Evolutionary conservation across 805 yeast species (phyloP).

Genomic region (Torulaspora gathmanii): DNA sequence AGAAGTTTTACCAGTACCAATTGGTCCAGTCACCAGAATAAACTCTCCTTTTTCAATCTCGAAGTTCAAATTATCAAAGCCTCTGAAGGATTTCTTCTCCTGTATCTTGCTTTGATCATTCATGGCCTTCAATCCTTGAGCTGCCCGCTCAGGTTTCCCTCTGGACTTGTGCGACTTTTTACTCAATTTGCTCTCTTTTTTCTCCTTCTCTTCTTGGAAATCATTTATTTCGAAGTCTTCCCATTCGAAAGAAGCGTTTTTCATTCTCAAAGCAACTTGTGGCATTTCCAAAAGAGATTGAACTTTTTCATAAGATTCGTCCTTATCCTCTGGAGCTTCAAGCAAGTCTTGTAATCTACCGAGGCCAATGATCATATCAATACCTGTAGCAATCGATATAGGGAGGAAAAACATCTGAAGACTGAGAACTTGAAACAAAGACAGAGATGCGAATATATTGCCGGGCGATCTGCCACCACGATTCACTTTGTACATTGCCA

Average conservation of each 20-base stretch:
- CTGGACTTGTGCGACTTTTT: slow-evolving; percentile 10
- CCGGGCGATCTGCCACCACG: slow-evolving; percentile 47
- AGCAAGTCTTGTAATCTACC: slow-evolving; percentile 53
- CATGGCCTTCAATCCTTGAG: background rate
- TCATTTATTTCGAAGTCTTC: slow-evolving; percentile 43
- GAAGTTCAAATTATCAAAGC: slow-evolving; percentile 48
- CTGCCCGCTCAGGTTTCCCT: background rate
- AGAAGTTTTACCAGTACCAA: slow-evolving; percentile 81
- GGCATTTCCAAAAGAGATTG: slow-evolving; percentile 20
- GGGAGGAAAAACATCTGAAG: slow-evolving; percentile 66
- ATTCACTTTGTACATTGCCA: slow-evolving; percentile 44
- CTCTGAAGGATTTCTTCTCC: slow-evolving; percentile 39
- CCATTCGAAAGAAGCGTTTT: slow-evolving; percentile 64
- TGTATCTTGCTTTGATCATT: slow-evolving; percentile 1
- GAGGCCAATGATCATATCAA: slow-evolving; percentile 63
- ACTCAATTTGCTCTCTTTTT: slow-evolving; percentile 22
- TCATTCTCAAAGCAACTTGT: slow-evolving; percentile 45
- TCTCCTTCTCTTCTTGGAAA: slow-evolving; percentile 30
- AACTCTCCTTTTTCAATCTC: slow-evolving; percentile 60
- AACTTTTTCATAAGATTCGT: slow-evolving; percentile 16
- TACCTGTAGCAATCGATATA: slow-evolving; percentile 59
- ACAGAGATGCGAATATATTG: slow-evolving; percentile 61
- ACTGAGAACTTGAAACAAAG: slow-evolving; percentile 59
- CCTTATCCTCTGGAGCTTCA: slow-evolving; percentile 40
- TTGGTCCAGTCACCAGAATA: slow-evolving; percentile 54